Evolutionary conservation across 441 rosid species (phyloP), one percentile per base, ranked within the genome.

Genomic region (Eruca vesicaria): DNA sequence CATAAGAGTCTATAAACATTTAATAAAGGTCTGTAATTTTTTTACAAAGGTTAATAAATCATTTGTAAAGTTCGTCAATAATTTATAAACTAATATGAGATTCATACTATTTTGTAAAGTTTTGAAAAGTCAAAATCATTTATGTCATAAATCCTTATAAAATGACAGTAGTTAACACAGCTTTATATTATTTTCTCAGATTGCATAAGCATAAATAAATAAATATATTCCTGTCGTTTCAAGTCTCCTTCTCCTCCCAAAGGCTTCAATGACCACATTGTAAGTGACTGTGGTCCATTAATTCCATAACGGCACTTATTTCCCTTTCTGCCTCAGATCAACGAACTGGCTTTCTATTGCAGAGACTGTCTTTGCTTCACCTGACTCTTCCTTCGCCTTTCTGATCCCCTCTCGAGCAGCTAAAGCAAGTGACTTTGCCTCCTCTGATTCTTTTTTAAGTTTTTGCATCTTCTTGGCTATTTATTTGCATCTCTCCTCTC

Each of bases 201-300:
- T 48, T 75, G 88, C 98, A 91, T 91, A 29, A 94, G 75, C 78
- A 94, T 79, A 77, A 91, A 94, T 66, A 94, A 63, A 23, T 23
- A 23, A 23, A 23, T 23, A 77, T 91, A 89, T 82, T 91, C 97
- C 96, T 90, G 89, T 82, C 84, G 96, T 82, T 85, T 89, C 58
- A 94, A 82, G 71, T 89, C 92, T 45, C 93, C 93, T 19, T 92
- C 95, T 18, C 89, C 89, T 89, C 45, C 95, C 96, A 52, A 91
- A 94, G 28, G 98, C 94, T 57, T 91, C 98, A 65, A 89, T 84
- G 71, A 89, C 93, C 72, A 91, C 87, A 77, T 94, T 91, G 86
- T 94, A 91, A 23, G 95, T 94, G 66, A 92, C 91, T 67, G 87
- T 85, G 4, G 95, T 92, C 98, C 97, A 92, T 18, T 97, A 89